Base-by-base conservation (phyloP, 2,329 filamentous ascomycete species). In the Metarhizium guizhouense region DNA sequence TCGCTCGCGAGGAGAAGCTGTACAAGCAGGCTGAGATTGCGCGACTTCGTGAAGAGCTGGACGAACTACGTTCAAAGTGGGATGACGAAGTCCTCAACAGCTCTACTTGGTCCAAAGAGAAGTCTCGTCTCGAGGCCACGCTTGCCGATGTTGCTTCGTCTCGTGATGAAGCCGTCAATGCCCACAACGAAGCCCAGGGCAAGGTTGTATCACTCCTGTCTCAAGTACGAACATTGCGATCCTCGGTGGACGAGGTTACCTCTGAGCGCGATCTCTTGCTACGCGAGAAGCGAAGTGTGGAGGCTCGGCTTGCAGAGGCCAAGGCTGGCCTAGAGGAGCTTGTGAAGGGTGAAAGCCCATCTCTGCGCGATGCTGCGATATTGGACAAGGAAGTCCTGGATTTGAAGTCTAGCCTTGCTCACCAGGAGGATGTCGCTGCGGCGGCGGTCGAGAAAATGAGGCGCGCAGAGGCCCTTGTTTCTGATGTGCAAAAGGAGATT, bases 51-150 rank as follows among this genome's bases (percentile, higher is more conserved):
- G 93, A 97, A 68, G 94, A 99, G 72, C 84, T 97, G 29, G 94
- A 99, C 64, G 91, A 96, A 64, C 80, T 97, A 57, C 85, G 94
- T 61, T 91, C 86, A 63, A 97, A 97, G 74, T 97, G 94, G 93
- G 94, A 99, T 65, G 90, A 97, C 64, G 93, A 99, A 72, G 90
- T 97, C 11, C 83, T 97, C 63, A 97, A 97, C 74, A 95, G 90
- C 71, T 95, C 91, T 16, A 96, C 93, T 0, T 97, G 94, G 92
- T 92, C 92, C 13, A 99, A 99, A 75, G 93, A 99, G 74, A 97
- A 97, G 77, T 82, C 90, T 16, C 86, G 93, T 16, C 80, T 99
- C 45, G 93, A 97, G 69, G 84, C 91, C 58, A 95, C 91, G 5
- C 78, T 99, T 54, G 85, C 93, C 52, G 91, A 96, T 68, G 82